Percentiles rank a stretch among this genome's conserved stretches.
Evolutionary conservation across 2,329 filamentous ascomycete genomes (phyloP).

Genomic region (Aureobasidium leucospermi): DNA sequence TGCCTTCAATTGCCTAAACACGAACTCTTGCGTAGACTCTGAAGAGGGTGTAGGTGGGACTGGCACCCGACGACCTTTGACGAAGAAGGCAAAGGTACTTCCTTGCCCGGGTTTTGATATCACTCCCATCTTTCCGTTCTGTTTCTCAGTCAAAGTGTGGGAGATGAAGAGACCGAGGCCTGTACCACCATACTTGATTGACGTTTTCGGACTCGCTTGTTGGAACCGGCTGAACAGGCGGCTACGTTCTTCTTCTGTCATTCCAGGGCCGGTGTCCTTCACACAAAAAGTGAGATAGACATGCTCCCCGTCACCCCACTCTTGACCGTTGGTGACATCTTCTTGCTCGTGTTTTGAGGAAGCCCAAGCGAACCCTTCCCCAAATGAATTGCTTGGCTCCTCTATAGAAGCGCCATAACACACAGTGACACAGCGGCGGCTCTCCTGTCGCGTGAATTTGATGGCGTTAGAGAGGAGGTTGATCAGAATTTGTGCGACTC

Average conservation of each 20-base stretch:
- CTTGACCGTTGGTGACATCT: conserved; percentile 13
- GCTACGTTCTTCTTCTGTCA: conserved; percentile 26
- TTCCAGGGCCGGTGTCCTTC: conserved; percentile 30
- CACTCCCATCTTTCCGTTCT: conserved; percentile 63
- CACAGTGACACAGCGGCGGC: conserved; percentile 17
- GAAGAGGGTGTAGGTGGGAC: conserved; percentile 33
- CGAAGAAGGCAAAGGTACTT: conserved; percentile 32
- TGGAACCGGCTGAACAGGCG: conserved; percentile 60
- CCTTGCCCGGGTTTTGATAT: conserved; percentile 50
- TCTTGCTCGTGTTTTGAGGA: conserved; percentile 19
- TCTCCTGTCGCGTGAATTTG: conserved; percentile 20
- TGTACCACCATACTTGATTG: conserved; percentile 61
- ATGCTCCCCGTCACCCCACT: conserved; percentile 20
- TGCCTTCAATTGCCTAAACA: not conserved
- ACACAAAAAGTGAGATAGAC: conserved; percentile 31
- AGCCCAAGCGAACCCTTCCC: conserved; percentile 25
- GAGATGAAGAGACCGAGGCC: conserved; percentile 66
- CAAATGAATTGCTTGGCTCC: conserved; percentile 24
- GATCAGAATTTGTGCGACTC: conserved; percentile 27
- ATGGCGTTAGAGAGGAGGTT: conserved; percentile 27
- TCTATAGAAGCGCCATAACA: conserved; percentile 25
- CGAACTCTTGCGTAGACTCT: not conserved
- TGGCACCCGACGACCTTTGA: conserved; percentile 53
- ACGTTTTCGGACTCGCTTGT: conserved; percentile 58
- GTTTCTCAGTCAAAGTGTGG: conserved; percentile 58